Base-by-base conservation (phyloP, 2,329 filamentous ascomycete species). In the Sphaerulina musiva region DNA sequence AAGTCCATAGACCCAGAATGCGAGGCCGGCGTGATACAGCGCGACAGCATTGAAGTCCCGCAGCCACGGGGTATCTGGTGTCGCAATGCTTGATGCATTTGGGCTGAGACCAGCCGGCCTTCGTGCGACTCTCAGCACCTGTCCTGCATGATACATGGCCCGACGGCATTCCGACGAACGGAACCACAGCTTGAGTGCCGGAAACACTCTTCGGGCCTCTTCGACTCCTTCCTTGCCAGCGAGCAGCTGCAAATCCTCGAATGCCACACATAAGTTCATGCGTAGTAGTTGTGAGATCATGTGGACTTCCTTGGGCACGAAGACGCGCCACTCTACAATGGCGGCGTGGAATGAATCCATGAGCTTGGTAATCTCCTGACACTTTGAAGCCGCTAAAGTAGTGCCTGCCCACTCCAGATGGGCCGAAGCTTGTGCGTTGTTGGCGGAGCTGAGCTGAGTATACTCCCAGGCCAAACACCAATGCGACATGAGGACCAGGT, bases 121-220 rank as follows among this genome's bases (percentile, higher is more conserved):
- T 3, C 56, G 53, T n/a, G 59, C 60, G 10, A 56, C 57, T 44
- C 54, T 43, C 9, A 62, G 36, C 20, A 62, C 59, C 20, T 61
- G 54, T n/a, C 60, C 60, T n/a, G 60, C 60, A 42, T 62, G 58
- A 51, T 54, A 62, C 31, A 62, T 51, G 10, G 60, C 58, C 38
- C 58, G 49, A 32, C 60, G 52, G 42, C 54, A 58, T 40, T 59
- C 56, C 3, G 59, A 48, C 14, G 59, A 59, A 10, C 48, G 54
- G 20, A 54, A 59, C 59, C 59, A 61, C 12, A 56, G 52, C 45
- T 59, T 61, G n/a, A 61, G 46, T 10, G 55, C 59, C 4, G 59
- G 59, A 10, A 51, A 51, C 3, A 61, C 59, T 31, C 59, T 45
- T 14, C 56, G 31, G 2, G 60, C 60, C 44, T 62, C 60, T n/a